These are phyloP conservation scores for Brassica juncea DNA, from an alignment of 345 rosid genomes.

Conservation along the genomic window DNA sequence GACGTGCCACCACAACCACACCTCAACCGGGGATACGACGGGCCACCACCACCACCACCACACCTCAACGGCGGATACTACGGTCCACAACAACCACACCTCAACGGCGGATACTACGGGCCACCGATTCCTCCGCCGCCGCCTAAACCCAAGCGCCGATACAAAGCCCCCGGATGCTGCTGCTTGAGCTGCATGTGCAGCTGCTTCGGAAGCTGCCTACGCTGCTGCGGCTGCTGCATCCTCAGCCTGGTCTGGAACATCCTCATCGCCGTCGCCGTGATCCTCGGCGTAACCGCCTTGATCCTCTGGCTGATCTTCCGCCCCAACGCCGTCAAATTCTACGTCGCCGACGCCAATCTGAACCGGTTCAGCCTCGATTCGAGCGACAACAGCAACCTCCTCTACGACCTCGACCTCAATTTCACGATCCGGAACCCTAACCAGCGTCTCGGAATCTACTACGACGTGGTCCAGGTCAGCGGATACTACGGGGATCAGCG, in stretches of 20 bases:
- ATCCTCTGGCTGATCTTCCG: slow-evolving; percentile 67
- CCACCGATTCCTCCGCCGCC: slow-evolving; percentile 59
- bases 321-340: slow-evolving; percentile 57
- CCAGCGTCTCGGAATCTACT: slow-evolving; percentile 54
- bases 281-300: slow-evolving; percentile 46
- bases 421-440: slow-evolving; percentile 68
- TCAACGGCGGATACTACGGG: slow-evolving; percentile 76
- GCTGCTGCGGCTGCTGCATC: slow-evolving; percentile 61
- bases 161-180: slow-evolving; percentile 46
- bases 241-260: slow-evolving; percentile 52
- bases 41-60: slow-evolving; percentile 49
- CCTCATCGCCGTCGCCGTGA: slow-evolving; percentile 41
- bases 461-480: slow-evolving; percentile 48
- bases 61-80: slow-evolving; percentile 66
- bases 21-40: slow-evolving; percentile 70
- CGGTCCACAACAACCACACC: slow-evolving; percentile 52
- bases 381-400: slow-evolving; percentile 43
- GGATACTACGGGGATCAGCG: slow-evolving; percentile 50
- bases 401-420: slow-evolving; percentile 50
- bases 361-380: slow-evolving; percentile 45
- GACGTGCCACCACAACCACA: slow-evolving; percentile 53
- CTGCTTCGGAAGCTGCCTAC: slow-evolving; percentile 41
- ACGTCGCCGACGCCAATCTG: slow-evolving; percentile 49
- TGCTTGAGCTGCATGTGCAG: slow-evolving; percentile 43
- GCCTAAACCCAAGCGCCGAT: slow-evolving; percentile 42